Evolutionary conservation across 2,329 filamentous ascomycete species (phyloP).

Genomic region (Alternaria gansuensis): DNA sequence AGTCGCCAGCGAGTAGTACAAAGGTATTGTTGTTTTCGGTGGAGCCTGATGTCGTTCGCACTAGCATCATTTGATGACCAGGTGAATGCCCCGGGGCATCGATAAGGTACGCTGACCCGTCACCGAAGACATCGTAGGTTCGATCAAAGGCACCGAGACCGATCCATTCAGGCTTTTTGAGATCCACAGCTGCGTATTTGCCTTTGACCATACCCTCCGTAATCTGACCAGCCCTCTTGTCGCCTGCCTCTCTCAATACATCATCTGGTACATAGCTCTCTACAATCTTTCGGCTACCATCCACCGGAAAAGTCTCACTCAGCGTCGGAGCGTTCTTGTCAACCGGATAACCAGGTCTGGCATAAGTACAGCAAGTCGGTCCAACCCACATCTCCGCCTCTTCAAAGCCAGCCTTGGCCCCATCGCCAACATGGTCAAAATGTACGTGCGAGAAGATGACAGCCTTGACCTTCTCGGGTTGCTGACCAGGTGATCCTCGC

Average conservation of each 20-base stretch:
- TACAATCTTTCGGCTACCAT: constrained; percentile 56
- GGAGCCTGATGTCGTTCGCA: constrained; percentile 30
- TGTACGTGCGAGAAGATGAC: constrained; percentile 54
- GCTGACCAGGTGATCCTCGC: constrained; percentile 39
- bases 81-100: constrained; percentile 63
- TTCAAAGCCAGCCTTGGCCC: constrained; percentile 48
- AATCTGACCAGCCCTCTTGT: constrained; percentile 40
- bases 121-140: constrained; percentile 59
- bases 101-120: constrained; percentile 60
- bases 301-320: constrained; percentile 55
- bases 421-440: constrained; percentile 55
- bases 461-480: constrained; percentile 53
- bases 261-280: constrained; percentile 46
- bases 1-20: constrained; percentile 46
- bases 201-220: constrained; percentile 34
- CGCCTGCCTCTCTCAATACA: constrained; percentile 28
- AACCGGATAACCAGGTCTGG: constrained; percentile 43
- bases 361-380: constrained; percentile 45
- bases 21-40: constrained; percentile 31
- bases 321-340: constrained; percentile 42
- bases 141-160: constrained; percentile 55
- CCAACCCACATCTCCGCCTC: constrained; percentile 54
- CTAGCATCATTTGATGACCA: constrained; percentile 59
- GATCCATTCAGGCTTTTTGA: constrained; percentile 48
- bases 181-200: constrained; percentile 40